A percentile compares a stretch with the other conserved stretches of the same genome.
Conservation (phyloP, 75 land plant genomes). For the Selaginella moellendorffii region DNA sequence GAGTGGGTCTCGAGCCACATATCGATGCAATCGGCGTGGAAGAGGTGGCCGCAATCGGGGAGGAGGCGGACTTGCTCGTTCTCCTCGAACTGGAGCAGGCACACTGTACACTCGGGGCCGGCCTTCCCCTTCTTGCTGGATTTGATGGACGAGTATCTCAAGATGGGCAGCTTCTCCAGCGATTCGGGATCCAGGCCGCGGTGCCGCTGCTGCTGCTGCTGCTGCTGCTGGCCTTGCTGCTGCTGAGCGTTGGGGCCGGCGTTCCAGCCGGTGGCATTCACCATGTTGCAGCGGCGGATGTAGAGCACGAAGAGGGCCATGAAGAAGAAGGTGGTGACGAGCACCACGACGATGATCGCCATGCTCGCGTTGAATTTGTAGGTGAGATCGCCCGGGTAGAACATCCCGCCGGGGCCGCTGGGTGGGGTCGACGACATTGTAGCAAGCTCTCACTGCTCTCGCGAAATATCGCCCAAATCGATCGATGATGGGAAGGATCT, state of each 20-base stretch:
- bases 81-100: background rate
- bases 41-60: constrained; percentile 3
- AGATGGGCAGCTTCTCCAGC: background rate
- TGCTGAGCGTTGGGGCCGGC: background rate
- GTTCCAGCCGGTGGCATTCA: background rate
- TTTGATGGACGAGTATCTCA: background rate
- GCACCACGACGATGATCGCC: constrained; percentile 57
- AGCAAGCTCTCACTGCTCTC: too few relatives aligned
- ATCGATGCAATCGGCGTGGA: constrained; percentile 7
- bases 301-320: constrained; percentile 70
- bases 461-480: too few relatives aligned
- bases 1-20: constrained; percentile 9
- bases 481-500: too few relatives aligned
- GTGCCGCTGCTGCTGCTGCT: background rate
- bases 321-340: constrained; percentile 54
- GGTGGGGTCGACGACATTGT: too few relatives aligned
- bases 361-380: constrained; percentile 40
- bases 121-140: background rate
- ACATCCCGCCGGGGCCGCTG: too few relatives aligned
- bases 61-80: background rate
- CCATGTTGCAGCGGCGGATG: constrained; percentile 42
- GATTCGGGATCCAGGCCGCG: background rate
- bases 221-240: background rate
- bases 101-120: background rate
- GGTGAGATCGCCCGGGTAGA: background rate